Evolutionary conservation across 176 grass and related monocot genomes (phyloP).

Genomic region (Musa troglodytarum): DNA sequence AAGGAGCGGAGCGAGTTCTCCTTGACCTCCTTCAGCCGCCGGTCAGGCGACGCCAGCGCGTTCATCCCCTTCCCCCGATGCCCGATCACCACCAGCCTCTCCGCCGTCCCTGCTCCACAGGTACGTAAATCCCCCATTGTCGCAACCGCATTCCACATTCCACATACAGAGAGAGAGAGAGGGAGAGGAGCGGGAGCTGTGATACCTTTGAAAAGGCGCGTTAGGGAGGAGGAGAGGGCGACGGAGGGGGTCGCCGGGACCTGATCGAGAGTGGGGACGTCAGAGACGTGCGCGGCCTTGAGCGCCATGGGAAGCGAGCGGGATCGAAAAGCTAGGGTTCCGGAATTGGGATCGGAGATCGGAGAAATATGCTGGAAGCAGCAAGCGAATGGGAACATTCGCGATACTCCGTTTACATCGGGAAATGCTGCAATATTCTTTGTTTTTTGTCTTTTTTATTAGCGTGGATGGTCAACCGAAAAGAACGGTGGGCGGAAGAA

Average conservation of each 20-base stretch:
- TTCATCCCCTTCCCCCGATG: constrained; percentile 99
- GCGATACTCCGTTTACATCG: no score
- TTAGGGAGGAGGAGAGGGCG: not conserved
- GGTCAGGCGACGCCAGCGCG: constrained; percentile 58
- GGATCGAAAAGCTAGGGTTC: not conserved
- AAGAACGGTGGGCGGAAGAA: no score
- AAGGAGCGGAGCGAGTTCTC: constrained; percentile 88
- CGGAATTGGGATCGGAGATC: no score
- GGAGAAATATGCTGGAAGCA: no score
- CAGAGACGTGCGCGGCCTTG: not conserved
- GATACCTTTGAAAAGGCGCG: not conserved
- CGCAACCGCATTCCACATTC: no score
- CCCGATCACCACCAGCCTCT: constrained; percentile 54
- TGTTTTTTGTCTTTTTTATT: no score
- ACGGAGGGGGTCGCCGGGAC: not conserved
- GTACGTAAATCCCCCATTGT: no score
- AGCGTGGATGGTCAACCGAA: no score
- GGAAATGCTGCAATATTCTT: no score
- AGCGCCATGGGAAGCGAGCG: not conserved
- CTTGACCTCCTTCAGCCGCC: constrained; percentile 61
- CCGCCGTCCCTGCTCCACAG: constrained; percentile 1
- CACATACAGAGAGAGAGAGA: no score
- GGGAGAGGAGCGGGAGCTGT: no score
- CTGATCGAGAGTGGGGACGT: not conserved
- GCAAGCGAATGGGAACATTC: no score